phyloP scores from a whole-genome alignment of 805 yeast species.

The Candida michaelii region DNA sequence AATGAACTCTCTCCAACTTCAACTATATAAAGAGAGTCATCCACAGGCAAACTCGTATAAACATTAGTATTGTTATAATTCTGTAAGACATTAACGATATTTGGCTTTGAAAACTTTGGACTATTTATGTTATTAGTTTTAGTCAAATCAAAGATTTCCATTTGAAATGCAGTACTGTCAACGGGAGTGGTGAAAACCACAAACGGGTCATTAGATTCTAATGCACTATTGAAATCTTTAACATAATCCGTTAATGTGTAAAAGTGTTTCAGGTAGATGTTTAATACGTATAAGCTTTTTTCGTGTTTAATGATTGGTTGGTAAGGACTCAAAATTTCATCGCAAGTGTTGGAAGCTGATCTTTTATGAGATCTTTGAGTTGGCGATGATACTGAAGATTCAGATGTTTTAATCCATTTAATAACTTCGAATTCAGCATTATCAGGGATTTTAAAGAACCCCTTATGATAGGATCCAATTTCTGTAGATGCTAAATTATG shows the following conservation, averaged over 20 bases:
- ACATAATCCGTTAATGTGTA: slow-evolving; percentile 11
- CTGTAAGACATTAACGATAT: slow-evolving; percentile 1
- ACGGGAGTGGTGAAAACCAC: slow-evolving; percentile 8
- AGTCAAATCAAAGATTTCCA: slow-evolving; percentile 11
- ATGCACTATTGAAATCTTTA: neutral
- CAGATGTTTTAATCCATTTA: slow-evolving; percentile 17
- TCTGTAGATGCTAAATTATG: slow-evolving; percentile 12
- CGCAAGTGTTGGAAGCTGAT: slow-evolving; percentile 10
- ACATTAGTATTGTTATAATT: neutral
- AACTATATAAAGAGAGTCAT: neutral
- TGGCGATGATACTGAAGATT: slow-evolving; percentile 4
- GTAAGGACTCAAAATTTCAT: slow-evolving; percentile 15
- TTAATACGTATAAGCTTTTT: slow-evolving; percentile 15
- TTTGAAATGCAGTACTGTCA: slow-evolving; percentile 8
- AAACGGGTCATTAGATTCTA: slow-evolving; percentile 9
- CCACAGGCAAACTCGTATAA: neutral
- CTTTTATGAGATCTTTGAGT: slow-evolving; percentile 9
- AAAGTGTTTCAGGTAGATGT: slow-evolving; percentile 18
- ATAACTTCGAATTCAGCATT: slow-evolving; percentile 14
- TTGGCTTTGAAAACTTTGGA: slow-evolving; percentile 4
- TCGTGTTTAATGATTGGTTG: slow-evolving; percentile 18
- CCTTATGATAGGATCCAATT: slow-evolving; percentile 20
- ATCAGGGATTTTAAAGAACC: slow-evolving; percentile 13
- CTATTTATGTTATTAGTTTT: neutral
- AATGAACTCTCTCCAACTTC: slow-evolving; percentile 8